Base-by-base conservation (phyloP, 352 stramenopile species). In the Saprolegnia parasitica region DNA sequence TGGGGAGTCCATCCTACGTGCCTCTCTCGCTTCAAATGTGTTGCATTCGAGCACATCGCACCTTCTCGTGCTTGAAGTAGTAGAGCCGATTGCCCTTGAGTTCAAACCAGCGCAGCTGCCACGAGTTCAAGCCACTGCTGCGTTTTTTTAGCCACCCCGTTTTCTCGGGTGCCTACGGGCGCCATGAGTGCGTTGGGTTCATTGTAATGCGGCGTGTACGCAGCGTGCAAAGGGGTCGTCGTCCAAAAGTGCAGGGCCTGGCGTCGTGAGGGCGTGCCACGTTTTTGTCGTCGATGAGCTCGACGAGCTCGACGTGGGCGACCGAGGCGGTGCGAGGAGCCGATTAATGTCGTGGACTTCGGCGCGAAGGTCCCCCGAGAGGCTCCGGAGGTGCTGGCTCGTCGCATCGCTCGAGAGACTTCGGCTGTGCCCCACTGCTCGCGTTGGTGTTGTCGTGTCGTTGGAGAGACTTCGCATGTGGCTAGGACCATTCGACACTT, bases 111-210 rank as follows among this genome's bases (percentile, higher is more conserved):
- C 85, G 81, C 50, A 78, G 73, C 45, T 93, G 83, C 85, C 82
- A 91, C 29, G 85, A 78, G 45, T 85, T 90, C 15, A 91, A 68
- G n/a, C 85, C 85, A 26, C 55, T 72, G 35, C 81, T 88, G 54
- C 88, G 87, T 73, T 91, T 93, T 72, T 89, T 89, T 20, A 91
- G 79, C 81, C 85, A 91, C 6, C 83, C 83, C 1, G 78, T 89
- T 67, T 89, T 90, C 68, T 88, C 78, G 0, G 82, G 82, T 23
- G 60, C 54, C 67, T 71, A 71, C 37, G 9, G n/a, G 65, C 0
- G 74, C 72, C 15, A 76, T 75, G 0, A 88, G 71, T 42, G 70
- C 72, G 18, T 83, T 78, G 10, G 54, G 70, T 8, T 77, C 76
- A 26, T 77, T 74, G 1, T 26, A 62, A 42, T 10, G n/a, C 16